Evolutionary conservation across 2,329 filamentous ascomycete species (phyloP).

Genomic region (Pezicula carpinea): DNA sequence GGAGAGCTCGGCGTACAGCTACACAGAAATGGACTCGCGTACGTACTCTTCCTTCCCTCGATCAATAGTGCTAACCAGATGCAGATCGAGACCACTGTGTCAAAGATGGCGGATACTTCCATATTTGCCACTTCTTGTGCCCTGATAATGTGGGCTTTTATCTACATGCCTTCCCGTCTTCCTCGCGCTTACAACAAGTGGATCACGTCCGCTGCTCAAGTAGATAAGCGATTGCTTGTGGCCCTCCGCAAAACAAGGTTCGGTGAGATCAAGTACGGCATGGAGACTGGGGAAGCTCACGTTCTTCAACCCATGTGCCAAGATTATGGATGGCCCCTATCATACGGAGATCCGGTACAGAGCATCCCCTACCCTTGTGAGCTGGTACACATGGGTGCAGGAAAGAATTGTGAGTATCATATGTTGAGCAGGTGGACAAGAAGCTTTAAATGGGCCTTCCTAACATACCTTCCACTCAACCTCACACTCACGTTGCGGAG

Average conservation of each 20-base stretch:
- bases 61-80: constrained; percentile 18
- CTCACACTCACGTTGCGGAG: constrained; percentile 55
- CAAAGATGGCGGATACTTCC: constrained; percentile 55
- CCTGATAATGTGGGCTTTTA: constrained; percentile 85
- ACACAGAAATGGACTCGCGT: constrained; percentile 44
- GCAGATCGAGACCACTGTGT: constrained; percentile 31
- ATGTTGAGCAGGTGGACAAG: constrained; percentile 62
- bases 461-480: constrained; percentile 73
- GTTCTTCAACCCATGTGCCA: constrained; percentile 68
- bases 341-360: constrained; percentile 67
- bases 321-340: constrained; percentile 63
- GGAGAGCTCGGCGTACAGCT: constrained; percentile 39
- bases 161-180: constrained; percentile 68
- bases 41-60: constrained; percentile 13
- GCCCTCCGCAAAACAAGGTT: constrained; percentile 63
- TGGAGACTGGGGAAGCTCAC: constrained; percentile 64
- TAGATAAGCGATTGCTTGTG: constrained; percentile 70
- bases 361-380: constrained; percentile 75
- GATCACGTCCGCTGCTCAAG: constrained; percentile 72
- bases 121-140: constrained; percentile 70
- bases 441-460: constrained; percentile 70
- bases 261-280: constrained; percentile 65
- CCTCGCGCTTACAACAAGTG: constrained; percentile 74
- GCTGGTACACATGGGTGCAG: constrained; percentile 76
- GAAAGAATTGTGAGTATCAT: constrained; percentile 70